Base-by-base conservation (phyloP, 768 basidiomycete species). In the Boletus edulis region DNA sequence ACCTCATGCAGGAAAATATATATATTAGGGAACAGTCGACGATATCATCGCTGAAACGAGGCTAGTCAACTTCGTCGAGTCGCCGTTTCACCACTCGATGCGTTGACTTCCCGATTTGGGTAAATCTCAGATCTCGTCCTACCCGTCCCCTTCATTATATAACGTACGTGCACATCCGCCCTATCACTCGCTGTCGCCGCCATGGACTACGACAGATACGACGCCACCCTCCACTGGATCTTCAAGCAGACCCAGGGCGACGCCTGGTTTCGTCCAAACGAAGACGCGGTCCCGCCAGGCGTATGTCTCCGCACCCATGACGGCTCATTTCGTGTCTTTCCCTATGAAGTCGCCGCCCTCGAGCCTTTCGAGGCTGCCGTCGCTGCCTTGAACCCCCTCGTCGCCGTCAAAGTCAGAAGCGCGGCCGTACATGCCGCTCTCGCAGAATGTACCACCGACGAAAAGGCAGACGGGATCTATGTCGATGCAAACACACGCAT, bases 401-500 rank as follows among this genome's bases (percentile, higher is more conserved):
- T 83, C 42, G 80, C 78, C 1, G 78, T 82, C 55, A 81, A 83
- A 52, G 72, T 81, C 45, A 70, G 80, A 34, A 76, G 74, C 60
- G 80, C 78, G 3, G 74, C 76, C 12, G 76, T 81, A 0, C 80
- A 82, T 39, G 79, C 81, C 17, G 79, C 81, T 0, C 68, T 82
- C 44, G 75, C 78, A 40, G 78, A 80, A 60, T 59, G 34, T 18
- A 24, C 29, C 32, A 15, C 15, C 29, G 70, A 69, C 53, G 67
- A 69, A n/a, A 65, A 59, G 54, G 49, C 62, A 0, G 69, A 72
- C 38, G 77, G 78, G 34, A 71, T 75, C 59, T 76, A 72, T 60
- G 76, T 80, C 59, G 79, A 80, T 61, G 67, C 73, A 52, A 76
- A 81, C 61, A 80, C 90, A 6, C 86, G 90, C 55, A 93, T 94